These are phyloP conservation scores for Lizanozyma gosingica DNA, from an alignment of 1,139 yeast genomes.

Conservation along the genomic window DNA sequence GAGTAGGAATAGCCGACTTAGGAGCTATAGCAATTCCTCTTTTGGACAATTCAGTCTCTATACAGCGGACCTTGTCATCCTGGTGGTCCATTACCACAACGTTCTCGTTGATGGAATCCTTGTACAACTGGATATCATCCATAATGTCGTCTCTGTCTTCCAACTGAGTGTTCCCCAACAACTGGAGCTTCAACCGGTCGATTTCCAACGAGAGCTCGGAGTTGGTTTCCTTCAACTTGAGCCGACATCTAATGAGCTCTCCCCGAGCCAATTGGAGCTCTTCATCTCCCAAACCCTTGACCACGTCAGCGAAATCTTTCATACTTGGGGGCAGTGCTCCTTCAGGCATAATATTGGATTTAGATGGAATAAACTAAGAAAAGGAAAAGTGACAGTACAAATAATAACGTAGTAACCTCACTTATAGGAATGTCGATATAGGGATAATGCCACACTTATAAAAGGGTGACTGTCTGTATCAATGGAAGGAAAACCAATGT, in stretches of 20 bases:
- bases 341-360: neutral
- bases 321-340: neutral
- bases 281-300: neutral
- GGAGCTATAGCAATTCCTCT: too few species aligned
- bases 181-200: constrained; percentile 6
- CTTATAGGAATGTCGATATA: too few species aligned
- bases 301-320: neutral
- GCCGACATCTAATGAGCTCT: neutral
- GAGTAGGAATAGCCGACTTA: too few species aligned
- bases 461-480: too few species aligned
- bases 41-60: constrained; percentile 17
- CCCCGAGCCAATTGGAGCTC: neutral
- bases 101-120: constrained; percentile 27
- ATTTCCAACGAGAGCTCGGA: constrained; percentile 20
- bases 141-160: constrained; percentile 5
- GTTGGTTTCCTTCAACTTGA: constrained; percentile 26
- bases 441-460: too few species aligned
- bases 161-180: constrained; percentile 7
- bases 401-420: too few species aligned
- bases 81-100: constrained; percentile 22
- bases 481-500: too few species aligned
- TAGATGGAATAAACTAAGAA: too few species aligned
- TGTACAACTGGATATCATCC: constrained; percentile 20
- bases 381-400: too few species aligned
- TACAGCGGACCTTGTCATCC: constrained; percentile 12